Conservation (phyloP, 2,329 filamentous ascomycete genomes). For the Madurella fahalii region DNA sequence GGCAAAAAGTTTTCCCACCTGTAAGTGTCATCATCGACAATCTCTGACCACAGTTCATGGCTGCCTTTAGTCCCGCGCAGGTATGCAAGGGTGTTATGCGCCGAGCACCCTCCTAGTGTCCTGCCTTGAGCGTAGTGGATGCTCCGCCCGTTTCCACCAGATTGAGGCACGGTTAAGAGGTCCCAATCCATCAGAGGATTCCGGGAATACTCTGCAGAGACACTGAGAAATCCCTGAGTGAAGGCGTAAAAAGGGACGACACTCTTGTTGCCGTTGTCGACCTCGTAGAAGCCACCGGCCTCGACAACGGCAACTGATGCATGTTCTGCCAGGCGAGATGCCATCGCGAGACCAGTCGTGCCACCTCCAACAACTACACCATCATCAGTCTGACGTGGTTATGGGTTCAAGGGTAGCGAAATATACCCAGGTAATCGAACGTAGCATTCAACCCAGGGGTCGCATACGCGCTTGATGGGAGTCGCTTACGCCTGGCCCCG, state of each 20-base stretch:
- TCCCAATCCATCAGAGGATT: constrained; percentile 30
- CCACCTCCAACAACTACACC: constrained; percentile 37
- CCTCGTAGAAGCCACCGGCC: constrained; percentile 35
- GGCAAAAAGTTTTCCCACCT: constrained; percentile 28
- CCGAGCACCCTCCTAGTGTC: constrained; percentile 31
- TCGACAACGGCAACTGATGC: constrained; percentile 37
- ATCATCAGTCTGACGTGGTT: no score
- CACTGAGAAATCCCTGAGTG: constrained; percentile 10
- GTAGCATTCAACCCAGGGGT: no score
- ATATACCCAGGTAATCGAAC: no score
- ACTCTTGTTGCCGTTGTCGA: constrained; percentile 16
- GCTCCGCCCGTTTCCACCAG: constrained; percentile 24
- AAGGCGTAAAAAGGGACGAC: constrained; percentile 18
- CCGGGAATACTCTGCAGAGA: constrained; percentile 6
- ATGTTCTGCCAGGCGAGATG: constrained; percentile 30
- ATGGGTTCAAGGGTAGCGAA: no score
- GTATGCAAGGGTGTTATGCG: constrained; percentile 30
- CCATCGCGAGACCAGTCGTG: constrained; percentile 36
- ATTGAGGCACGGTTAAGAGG: constrained; percentile 26
- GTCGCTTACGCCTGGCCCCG: no score
- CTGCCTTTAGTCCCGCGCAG: constrained; percentile 26
- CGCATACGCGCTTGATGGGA: no score
- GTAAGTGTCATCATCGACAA: constrained; percentile 29
- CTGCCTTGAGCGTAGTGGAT: constrained; percentile 38
- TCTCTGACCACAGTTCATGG: constrained; percentile 31